Conservation (phyloP, 2,329 filamentous ascomycete genomes). For the Penicillium sp. region DNA sequence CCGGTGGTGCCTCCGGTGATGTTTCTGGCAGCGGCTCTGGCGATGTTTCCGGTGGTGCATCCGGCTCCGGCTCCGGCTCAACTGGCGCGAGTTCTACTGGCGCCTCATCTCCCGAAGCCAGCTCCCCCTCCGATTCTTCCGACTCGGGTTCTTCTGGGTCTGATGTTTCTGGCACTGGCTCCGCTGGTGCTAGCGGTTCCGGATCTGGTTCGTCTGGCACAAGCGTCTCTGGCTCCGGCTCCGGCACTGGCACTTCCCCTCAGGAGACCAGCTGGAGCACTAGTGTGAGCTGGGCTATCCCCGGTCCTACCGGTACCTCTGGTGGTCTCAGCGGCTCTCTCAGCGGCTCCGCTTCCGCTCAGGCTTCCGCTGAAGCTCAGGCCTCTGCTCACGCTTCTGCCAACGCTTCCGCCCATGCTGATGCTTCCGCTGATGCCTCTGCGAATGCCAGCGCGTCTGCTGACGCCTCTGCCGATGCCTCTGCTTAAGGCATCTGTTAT, state of each 20-base stretch:
- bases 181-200: conserved; percentile 14
- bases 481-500: neutral
- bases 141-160: conserved; percentile 12
- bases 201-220: conserved; percentile 13
- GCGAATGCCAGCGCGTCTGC: conserved; percentile 3
- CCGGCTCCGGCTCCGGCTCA: neutral
- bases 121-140: conserved; percentile 8
- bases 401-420: conserved; percentile 1
- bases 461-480: conserved; percentile 1
- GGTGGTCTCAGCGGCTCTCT: conserved; percentile 6
- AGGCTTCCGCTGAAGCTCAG: conserved; percentile 5
- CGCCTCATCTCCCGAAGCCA: conserved; percentile 1
- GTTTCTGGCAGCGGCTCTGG: neutral
- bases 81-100: conserved; percentile 6
- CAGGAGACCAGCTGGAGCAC: conserved; percentile 8
- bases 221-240: conserved; percentile 8
- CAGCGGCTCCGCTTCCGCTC: conserved; percentile 5
- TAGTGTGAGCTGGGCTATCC: conserved; percentile 9
- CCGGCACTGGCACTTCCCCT: conserved; percentile 7
- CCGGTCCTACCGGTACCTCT: conserved; percentile 6
- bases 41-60: neutral
- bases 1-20: conserved; percentile 1
- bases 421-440: conserved; percentile 3
- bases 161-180: conserved; percentile 15
- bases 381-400: conserved; percentile 4